Base-by-base conservation (phyloP, 2,329 filamentous ascomycete genomes). In the Claviceps humidiphila region DNA sequence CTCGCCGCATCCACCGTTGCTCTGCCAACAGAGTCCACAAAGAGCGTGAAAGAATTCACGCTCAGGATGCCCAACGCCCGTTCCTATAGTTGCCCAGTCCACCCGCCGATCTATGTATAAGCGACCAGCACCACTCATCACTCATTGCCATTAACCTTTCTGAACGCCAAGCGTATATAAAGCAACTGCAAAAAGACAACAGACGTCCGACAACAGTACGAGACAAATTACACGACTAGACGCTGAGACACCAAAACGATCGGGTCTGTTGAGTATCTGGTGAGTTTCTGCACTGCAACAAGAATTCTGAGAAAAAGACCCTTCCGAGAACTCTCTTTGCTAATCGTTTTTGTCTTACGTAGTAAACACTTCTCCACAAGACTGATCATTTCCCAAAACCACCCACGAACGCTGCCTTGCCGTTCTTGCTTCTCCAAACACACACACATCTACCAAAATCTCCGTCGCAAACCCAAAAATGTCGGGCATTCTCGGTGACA, bases 401-500 rank as follows among this genome's bases (percentile, higher is more conserved):
- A 30, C 7, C 13, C 6, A 43, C n/a, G 14, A 5, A 26, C 24
- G 9, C 14, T 16, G 42, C 8, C 16, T 26, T 26, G 42, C 20
- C 14, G 9, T 34, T 34, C 9, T 34, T 34, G 30, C 30, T 34
- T 34, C 30, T 34, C 14, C 22, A 44, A 13, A 44, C 16, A 22
- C 9, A 46, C 30, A 45, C 26, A 11, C 24, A 8, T 13, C 44
- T 8, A 45, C 24, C 6, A 5, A 13, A n/a, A 30, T 14, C 16
- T 24, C n/a, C 4, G 11, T 43, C 5, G 13, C 17, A 26, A 4
- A 40, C 17, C 16, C 13, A 37, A 65, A 57, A 59, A 84, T 83
- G 80, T 77, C 77, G 55, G 57, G 68, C 66, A 79, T 83, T 59
- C 81, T 88, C 68, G 71, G 73, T 60, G 71, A 78, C 63, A 82